A percentile compares a stretch with the other conserved stretches of the same genome.
Conservation (phyloP, 2,329 filamentous ascomycete species). For the Pestalotiopsis sp. region DNA sequence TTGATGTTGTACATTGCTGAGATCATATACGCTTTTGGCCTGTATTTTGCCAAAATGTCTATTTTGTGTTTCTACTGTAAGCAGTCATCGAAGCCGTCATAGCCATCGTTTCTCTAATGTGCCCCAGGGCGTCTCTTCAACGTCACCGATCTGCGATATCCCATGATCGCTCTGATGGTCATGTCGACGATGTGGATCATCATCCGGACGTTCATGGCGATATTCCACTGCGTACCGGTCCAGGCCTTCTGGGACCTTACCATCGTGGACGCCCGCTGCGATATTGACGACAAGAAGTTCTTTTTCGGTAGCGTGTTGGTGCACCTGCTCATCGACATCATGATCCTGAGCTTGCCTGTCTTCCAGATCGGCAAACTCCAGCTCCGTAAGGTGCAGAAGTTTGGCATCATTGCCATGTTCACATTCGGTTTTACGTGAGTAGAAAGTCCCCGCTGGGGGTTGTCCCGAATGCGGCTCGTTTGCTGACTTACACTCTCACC, state of each 20-base stretch:
- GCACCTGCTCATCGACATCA: conserved; percentile 22
- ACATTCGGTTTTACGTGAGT: conserved; percentile 13
- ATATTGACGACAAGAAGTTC: conserved; percentile 21
- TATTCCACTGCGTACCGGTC: conserved; percentile 27
- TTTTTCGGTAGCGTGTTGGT: conserved; percentile 22
- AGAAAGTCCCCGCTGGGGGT: accelerated
- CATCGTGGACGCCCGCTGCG: conserved; percentile 17
- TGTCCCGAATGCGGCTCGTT: background rate
- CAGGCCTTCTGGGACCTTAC: conserved; percentile 23
- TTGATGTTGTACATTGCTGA: conserved; percentile 29
- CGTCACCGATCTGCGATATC: conserved; percentile 27
- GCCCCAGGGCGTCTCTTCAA: conserved; percentile 26
- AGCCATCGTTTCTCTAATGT: background rate
- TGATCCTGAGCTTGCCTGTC: conserved; percentile 20
- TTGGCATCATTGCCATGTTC: conserved; percentile 13
- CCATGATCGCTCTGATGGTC: conserved; percentile 29
- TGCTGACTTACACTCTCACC: background rate
- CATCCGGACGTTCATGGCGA: conserved; percentile 24
- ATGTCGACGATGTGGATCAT: conserved; percentile 29
- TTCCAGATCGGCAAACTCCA: conserved; percentile 20
- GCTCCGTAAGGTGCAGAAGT: conserved; percentile 7
- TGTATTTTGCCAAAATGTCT: conserved; percentile 31
- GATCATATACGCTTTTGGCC: conserved; percentile 29
- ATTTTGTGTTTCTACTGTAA: conserved; percentile 31
- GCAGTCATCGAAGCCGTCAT: background rate